Base-by-base conservation (phyloP, 169 alveolate species). In the Babesia bigemina region DNA sequence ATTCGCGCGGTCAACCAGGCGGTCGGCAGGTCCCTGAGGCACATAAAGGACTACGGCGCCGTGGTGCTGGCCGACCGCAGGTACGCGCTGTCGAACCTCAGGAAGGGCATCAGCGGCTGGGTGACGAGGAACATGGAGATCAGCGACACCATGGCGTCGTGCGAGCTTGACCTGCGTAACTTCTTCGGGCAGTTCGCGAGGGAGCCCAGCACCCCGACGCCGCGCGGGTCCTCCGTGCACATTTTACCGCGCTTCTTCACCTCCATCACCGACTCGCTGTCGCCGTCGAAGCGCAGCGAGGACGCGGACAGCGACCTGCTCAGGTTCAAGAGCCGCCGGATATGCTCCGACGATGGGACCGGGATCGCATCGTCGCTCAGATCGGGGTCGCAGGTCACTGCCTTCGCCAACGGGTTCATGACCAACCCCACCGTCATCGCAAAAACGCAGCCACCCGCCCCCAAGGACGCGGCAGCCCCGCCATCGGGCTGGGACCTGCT, bases 1-100 rank as follows among this genome's bases (percentile, higher is more conserved):
- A 94, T 95, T 44, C 88, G 98, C 78, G 98, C 98, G 19, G 95
- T 94, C 29, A 97, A 97, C 87, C 98, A 97, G 83, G 97, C 99
- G 6, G 86, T 96, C 22, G 99, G 99, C 26, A 92, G 99, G 77
- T 97, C 96, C 29, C 94, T 97, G 29, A 89, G 99, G 65, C 99
- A 97, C 87, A 88, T 79, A 56, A 72, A 94, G 63, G 99, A 97
- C 78, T 97, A 94, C 77, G 99, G 99, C 42, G 85, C 91, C 22
- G 91, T 96, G 44, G 70, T 95, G 33, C 90, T 96, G 52, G 86
- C 94, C 29, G 99, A 96, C 82, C 86, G 90, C 63, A 87, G 98
- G 59, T 96, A 87, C 85, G 71, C 82, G 29, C 70, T 82, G 39
- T 60, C 79, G 59, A 86, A 91, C 42, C 85, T 95, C 39, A 82